phyloP scores from a whole-genome alignment of 2,329 filamentous ascomycete species.

The Aspergillus sp. region DNA sequence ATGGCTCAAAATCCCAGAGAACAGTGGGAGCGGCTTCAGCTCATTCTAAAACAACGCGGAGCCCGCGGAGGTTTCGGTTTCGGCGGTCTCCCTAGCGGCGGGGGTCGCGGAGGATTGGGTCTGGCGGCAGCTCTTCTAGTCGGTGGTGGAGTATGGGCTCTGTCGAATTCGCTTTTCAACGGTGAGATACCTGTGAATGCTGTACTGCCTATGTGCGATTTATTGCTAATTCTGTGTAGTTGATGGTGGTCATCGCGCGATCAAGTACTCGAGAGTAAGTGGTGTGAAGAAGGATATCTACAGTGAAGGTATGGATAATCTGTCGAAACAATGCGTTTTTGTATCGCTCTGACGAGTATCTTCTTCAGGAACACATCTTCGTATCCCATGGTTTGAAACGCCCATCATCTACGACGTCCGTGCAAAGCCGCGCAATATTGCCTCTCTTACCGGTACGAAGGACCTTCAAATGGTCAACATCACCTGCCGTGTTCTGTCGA shows the following conservation, averaged over 20 bases:
- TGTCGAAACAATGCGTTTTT: slow-evolving; percentile 1
- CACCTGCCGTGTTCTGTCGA: slow-evolving; percentile 95
- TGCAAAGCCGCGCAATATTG: slow-evolving; percentile 92
- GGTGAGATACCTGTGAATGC: slow-evolving; percentile 37
- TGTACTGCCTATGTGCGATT: background rate
- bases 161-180: slow-evolving; percentile 60
- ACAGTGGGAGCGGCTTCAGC: slow-evolving; percentile 59
- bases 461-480: slow-evolving; percentile 99
- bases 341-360: background rate
- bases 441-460: slow-evolving; percentile 95
- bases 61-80: slow-evolving; percentile 43
- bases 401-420: slow-evolving; percentile 96
- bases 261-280: slow-evolving; percentile 90
- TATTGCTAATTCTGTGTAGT: slow-evolving; percentile 45
- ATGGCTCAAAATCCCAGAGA: slow-evolving; percentile 55
- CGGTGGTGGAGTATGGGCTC: slow-evolving; percentile 33
- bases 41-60: slow-evolving; percentile 50
- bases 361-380: slow-evolving; percentile 73
- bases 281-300: slow-evolving; percentile 98
- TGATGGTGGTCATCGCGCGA: slow-evolving; percentile 95
- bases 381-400: slow-evolving; percentile 95
- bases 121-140: slow-evolving; percentile 51
- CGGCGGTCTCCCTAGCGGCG: slow-evolving; percentile 46
- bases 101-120: slow-evolving; percentile 48
- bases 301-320: slow-evolving; percentile 62